Conservation (phyloP, 306 rosid species). For the Clitoria ternatea region DNA sequence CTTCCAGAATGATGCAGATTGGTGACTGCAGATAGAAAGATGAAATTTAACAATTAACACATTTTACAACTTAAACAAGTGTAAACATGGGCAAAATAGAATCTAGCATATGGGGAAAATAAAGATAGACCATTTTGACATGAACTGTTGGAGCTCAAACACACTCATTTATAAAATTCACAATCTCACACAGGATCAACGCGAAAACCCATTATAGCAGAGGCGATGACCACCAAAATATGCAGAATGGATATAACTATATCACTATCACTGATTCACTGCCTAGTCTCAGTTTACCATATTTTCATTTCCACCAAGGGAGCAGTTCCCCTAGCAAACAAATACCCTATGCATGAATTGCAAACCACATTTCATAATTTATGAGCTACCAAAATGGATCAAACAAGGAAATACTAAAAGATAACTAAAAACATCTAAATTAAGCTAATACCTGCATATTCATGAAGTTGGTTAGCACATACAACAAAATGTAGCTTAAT, state of each 20-base stretch:
- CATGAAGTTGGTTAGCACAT: conserved; percentile 30
- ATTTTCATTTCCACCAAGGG: neutral
- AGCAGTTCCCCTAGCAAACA: conserved; percentile 4
- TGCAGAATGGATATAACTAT: neutral
- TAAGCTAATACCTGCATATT: conserved; percentile 62
- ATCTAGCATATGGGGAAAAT: neutral
- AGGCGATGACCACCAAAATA: neutral
- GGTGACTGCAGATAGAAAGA: conserved; percentile 29
- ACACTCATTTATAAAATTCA: neutral
- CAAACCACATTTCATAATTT: neutral
- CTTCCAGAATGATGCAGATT: conserved; percentile 25
- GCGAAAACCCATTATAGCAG: neutral
- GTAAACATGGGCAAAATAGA: neutral
- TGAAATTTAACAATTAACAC: neutral
- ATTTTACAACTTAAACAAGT: neutral
- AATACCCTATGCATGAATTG: neutral
- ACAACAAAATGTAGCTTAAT: conserved; percentile 38
- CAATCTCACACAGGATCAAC: neutral
- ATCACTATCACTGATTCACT: no score
- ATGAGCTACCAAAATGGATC: neutral
- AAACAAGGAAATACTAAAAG: neutral
- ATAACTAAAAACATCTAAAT: neutral
- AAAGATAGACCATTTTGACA: neutral
- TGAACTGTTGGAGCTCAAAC: neutral
- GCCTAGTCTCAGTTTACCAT: neutral